Evolutionary conservation across 2,329 filamentous ascomycete species (phyloP), one percentile per base, ranked within the genome.

Genomic region (Spiromastix sp.): DNA sequence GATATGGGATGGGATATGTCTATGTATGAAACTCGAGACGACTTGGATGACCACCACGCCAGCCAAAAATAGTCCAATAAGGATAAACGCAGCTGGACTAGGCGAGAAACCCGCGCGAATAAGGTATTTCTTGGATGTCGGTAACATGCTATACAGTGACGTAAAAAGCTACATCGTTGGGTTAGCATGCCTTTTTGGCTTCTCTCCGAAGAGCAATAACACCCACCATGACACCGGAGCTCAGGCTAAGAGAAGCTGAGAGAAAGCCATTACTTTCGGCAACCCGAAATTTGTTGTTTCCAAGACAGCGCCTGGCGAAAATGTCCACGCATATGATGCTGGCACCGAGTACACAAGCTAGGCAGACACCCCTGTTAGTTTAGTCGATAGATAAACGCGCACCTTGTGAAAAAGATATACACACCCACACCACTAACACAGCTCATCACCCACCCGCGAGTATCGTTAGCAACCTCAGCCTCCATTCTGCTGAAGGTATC

Each of bases 221-320:
- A 30, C 74, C 45, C 59, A 94, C 87, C 86, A 98, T 93, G 30
- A 96, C 87, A 28, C 91, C 89, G 47, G 94, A 94, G 56, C 86
- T 95, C 44, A 98, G 63, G 59, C 87, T 94, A 41, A 96, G 63
- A 0, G 89, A 95, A 15, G 79, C 77, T 1, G 87, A 87, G 4
- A 95, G 70, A 55, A 98, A 98, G 15, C 69, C 69, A 64, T 84
- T 89, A 61, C 84, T 95, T 43, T 93, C 82, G 53, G 93, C 77
- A 46, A 98, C 93, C 48, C 77, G 75, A 57, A 96, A 98, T 54
- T 79, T 70, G 49, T 70, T 75, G 59, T 81, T 77, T 34, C 80
- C 74, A 3, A 85, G 82, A 32, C 94, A 66, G 34, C 72, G 68
- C 38, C 79, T 78, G 32, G 93, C 67, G 36, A 93, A 51, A 25